Base-by-base conservation (phyloP, 2,329 filamentous ascomycete species). In the Scedosporium aurantiacum region DNA sequence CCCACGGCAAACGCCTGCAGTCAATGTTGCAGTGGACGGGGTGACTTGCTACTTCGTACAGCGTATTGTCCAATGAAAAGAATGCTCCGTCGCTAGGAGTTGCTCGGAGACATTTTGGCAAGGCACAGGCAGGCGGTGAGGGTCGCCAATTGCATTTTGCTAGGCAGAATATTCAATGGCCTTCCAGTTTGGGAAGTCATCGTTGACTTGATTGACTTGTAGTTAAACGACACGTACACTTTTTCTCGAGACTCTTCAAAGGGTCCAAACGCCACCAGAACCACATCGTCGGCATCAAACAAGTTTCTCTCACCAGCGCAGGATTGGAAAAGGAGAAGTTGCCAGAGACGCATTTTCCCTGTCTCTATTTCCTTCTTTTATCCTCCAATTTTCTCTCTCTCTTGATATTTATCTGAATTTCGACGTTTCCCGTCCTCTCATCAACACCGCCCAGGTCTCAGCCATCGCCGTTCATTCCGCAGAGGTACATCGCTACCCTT, bases 361-460 rank as follows among this genome's bases (percentile, higher is more conserved):
- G n/a, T 54, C n/a, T 10, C 7, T 37, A 27, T 60, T 60, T 23
- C 25, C 14, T 18, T 43, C 28, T 41, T 52, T 25, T 25, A 21
- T 41, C 50, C 37, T 32, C 23, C 45, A 16, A 25, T 23, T 54
- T 57, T 28, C 21, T 28, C 25, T 45, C 40, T 27, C 14, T 58
- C n/a, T 57, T 27, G 16, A 37, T 61, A 43, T 52, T 57, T 60
- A 55, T 64, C 58, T 60, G 60, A 40, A n/a, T 54, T 40, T 58
- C 52, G 25, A 50, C 41, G 25, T 18, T 14, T 52, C 18, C 52
- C 28, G n/a, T 37, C 25, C 23, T 28, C 27, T 41, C 5, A n/a
- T 23, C 56, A 54, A n/a, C 56, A 41, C 25, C 41, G 40, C 27
- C 41, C 52, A 61, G 23, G 52, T 32, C 16, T 45, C 57, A 50